Percentiles rank a stretch among this genome's conserved stretches.
Conservation (phyloP, 805 yeast genomes). For the Zygosaccharomyces gambellarensis region DNA sequence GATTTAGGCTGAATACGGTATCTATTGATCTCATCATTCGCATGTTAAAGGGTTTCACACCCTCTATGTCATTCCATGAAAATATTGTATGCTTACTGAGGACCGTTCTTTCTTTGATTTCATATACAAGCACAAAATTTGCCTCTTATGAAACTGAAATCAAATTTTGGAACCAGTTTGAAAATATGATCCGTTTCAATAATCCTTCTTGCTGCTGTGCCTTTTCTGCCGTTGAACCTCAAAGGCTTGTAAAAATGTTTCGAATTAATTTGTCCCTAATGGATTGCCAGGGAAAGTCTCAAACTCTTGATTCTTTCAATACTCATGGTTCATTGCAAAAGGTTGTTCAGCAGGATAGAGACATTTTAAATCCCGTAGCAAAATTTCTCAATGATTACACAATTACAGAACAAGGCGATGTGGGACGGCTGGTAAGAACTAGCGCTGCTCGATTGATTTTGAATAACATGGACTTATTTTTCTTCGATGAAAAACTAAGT, state of each 20-base stretch:
- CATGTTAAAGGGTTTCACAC: conserved; percentile 17
- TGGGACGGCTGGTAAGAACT: conserved; percentile 70
- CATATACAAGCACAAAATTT: not conserved
- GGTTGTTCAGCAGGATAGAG: conserved; percentile 1
- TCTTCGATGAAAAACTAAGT: conserved; percentile 6
- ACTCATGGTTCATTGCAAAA: conserved; percentile 1
- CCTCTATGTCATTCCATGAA: conserved; percentile 6
- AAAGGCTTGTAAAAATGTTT: conserved; percentile 9
- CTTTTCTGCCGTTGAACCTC: conserved; percentile 14
- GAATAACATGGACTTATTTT: conserved; percentile 7
- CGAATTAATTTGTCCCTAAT: conserved; percentile 2
- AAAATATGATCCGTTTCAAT: conserved; percentile 15
- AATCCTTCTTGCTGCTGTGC: conserved; percentile 19
- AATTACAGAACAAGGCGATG: conserved; percentile 78
- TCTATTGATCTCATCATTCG: conserved; percentile 20
- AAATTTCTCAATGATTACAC: conserved; percentile 69
- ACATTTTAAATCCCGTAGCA: conserved; percentile 13
- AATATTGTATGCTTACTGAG: conserved; percentile 5
- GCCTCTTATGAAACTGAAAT: not conserved
- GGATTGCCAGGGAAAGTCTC: conserved; percentile 20
- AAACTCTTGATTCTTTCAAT: conserved; percentile 14
- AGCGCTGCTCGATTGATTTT: conserved; percentile 34
- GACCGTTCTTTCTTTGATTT: not conserved
- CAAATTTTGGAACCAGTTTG: conserved; percentile 12
- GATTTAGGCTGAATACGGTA: not conserved